Conservation (phyloP, 2,329 filamentous ascomycete genomes). For the Graphilbum sp. region DNA sequence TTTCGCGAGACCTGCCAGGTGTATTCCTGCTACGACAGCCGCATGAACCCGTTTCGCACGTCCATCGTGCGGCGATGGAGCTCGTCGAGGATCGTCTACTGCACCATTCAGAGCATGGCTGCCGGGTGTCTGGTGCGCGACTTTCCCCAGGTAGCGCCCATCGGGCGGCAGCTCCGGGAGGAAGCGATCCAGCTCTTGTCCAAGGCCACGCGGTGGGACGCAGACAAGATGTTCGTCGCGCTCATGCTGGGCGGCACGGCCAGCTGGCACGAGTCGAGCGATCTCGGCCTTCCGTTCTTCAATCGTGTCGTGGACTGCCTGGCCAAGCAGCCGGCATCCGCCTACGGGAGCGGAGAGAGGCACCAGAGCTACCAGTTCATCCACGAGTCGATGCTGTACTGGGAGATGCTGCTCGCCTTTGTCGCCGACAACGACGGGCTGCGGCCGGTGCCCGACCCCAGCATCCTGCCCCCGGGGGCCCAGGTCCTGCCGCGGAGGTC, state of each 20-base stretch:
- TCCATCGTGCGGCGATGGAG: constrained; percentile 21
- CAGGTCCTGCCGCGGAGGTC: not conserved
- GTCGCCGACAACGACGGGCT: constrained; percentile 26
- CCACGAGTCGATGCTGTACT: constrained; percentile 37
- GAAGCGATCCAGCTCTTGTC: constrained; percentile 34
- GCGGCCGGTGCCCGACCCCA: constrained; percentile 15
- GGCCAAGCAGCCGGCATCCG: constrained; percentile 10
- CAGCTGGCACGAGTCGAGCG: constrained; percentile 35
- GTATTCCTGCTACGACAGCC: constrained; percentile 39
- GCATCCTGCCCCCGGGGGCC: not conserved
- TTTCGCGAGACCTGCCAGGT: constrained; percentile 38
- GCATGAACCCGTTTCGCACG: constrained; percentile 38
- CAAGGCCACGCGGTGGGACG: constrained; percentile 26
- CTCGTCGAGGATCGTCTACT: constrained; percentile 33
- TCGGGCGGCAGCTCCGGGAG: constrained; percentile 33
- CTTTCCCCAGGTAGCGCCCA: constrained; percentile 32
- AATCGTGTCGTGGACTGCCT: constrained; percentile 26
- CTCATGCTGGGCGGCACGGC: constrained; percentile 37
- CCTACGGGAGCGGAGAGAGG: constrained; percentile 20
- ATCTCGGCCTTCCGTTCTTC: constrained; percentile 34
- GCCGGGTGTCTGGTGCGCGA: constrained; percentile 36
- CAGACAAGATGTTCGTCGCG: constrained; percentile 31
- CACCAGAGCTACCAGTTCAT: constrained; percentile 26
- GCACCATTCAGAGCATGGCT: constrained; percentile 41
- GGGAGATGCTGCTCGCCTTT: constrained; percentile 42